Conservation (phyloP, 768 basidiomycete species). For the Fomitopsis serialis region DNA sequence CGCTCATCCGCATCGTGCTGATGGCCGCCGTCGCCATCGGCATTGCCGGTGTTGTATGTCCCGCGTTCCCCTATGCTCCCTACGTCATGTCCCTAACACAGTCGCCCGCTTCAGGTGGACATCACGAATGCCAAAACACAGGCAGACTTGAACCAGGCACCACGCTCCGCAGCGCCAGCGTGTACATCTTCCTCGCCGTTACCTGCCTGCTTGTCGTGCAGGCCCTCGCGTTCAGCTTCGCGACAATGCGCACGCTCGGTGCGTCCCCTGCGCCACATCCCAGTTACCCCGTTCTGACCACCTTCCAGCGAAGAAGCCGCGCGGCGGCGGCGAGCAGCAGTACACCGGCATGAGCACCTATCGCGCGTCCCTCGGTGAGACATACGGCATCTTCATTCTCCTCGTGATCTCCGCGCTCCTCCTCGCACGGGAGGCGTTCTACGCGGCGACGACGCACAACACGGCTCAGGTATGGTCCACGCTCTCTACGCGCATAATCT, state of each 20-base stretch:
- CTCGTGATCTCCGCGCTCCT: constrained; percentile 11
- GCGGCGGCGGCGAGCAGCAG: background rate
- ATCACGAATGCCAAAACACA: background rate
- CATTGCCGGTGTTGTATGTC: constrained; percentile 10
- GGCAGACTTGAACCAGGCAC: constrained; percentile 1
- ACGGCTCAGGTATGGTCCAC: constrained; percentile 3
- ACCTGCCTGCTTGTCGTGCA: constrained; percentile 7
- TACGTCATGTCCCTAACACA: background rate
- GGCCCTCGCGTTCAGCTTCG: constrained; percentile 5
- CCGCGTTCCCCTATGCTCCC: background rate
- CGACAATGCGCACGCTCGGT: constrained; percentile 7
- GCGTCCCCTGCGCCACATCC: background rate
- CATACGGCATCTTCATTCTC: constrained; percentile 10
- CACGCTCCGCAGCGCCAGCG: constrained; percentile 10
- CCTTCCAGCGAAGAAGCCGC: background rate
- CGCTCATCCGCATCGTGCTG: constrained; percentile 13
- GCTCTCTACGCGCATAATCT: background rate
- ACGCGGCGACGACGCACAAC: constrained; percentile 12
- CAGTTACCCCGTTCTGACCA: background rate
- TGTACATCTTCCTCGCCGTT: constrained; percentile 18
- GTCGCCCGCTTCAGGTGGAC: background rate
- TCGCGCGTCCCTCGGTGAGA: background rate
- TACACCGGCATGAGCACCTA: background rate
- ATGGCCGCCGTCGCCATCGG: constrained; percentile 13
- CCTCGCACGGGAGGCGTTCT: constrained; percentile 17